Conservation (phyloP, 371 early-diverging fungal species). For the Mucor mucedo region DNA sequence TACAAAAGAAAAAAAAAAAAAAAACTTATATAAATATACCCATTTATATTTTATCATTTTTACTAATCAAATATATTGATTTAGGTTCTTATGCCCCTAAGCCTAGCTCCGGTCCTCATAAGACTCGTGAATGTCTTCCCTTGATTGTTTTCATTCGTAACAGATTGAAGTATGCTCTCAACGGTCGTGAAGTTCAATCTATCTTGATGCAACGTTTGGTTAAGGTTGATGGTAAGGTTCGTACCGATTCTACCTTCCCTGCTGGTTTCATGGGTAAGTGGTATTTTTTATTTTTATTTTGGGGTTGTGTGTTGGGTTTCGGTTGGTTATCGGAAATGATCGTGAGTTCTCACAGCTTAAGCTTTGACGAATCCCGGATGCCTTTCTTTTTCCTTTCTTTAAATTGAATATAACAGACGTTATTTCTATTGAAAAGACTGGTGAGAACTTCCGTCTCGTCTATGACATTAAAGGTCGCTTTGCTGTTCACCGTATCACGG, state of each 20-base stretch:
- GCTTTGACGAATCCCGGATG: slow-evolving; percentile 61
- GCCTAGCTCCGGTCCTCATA: slow-evolving; percentile 99
- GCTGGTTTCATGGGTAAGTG: slow-evolving; percentile 94
- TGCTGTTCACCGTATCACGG: slow-evolving; percentile 98
- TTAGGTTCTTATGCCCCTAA: slow-evolving; percentile 87
- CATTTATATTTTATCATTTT: slow-evolving; percentile 4
- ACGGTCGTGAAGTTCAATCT: slow-evolving; percentile 95
- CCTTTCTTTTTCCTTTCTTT: slow-evolving; percentile 32
- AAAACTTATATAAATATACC: neutral
- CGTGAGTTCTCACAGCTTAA: slow-evolving; percentile 41
- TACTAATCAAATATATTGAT: neutral
- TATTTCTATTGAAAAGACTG: slow-evolving; percentile 98
- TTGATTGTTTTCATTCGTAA: slow-evolving; percentile 96
- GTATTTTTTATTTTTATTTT: neutral
- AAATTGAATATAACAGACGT: slow-evolving; percentile 70
- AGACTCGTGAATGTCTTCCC: slow-evolving; percentile 68
- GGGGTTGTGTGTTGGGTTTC: neutral
- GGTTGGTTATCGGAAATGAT: neutral
- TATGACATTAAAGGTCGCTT: slow-evolving; percentile 99
- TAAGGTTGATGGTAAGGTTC: slow-evolving; percentile 99
- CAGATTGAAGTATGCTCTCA: slow-evolving; percentile 99
- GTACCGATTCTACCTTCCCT: slow-evolving; percentile 97
- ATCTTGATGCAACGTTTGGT: slow-evolving; percentile 98
- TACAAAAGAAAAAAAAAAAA: neutral
- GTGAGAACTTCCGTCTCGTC: slow-evolving; percentile 99